Evolutionary conservation across 2,329 filamentous ascomycete species (phyloP).

Genomic region (Fusarium scirpi): DNA sequence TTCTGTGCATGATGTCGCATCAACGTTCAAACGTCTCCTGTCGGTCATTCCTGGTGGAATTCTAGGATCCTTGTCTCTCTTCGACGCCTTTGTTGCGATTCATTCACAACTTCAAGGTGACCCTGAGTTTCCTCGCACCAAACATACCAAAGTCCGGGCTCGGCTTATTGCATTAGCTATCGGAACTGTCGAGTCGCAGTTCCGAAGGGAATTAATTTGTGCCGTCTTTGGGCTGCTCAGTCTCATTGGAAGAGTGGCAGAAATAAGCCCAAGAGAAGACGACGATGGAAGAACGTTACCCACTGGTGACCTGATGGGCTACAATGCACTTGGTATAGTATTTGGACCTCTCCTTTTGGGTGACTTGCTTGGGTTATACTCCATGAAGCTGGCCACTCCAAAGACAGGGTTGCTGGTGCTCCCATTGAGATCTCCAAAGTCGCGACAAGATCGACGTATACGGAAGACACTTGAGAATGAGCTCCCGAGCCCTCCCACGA

Average conservation of each 20-base stretch:
- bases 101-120: constrained; percentile 66
- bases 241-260: constrained; percentile 69
- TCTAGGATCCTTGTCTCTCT: constrained; percentile 70
- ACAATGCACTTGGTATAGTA: constrained; percentile 70
- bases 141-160: constrained; percentile 68
- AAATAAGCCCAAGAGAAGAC: constrained; percentile 65
- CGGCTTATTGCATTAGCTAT: constrained; percentile 75
- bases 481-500: constrained; percentile 43
- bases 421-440: constrained; percentile 58
- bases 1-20: constrained; percentile 73
- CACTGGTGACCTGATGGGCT: constrained; percentile 72
- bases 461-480: constrained; percentile 27
- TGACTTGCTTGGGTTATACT: constrained; percentile 66
- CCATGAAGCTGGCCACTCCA: constrained; percentile 59
- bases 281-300: constrained; percentile 63
- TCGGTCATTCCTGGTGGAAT: constrained; percentile 73
- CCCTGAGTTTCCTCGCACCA: constrained; percentile 64
- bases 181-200: constrained; percentile 68
- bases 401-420: constrained; percentile 57
- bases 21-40: constrained; percentile 74
- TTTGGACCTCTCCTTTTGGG: constrained; percentile 74
- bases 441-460: constrained; percentile 46
- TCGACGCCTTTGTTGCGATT: constrained; percentile 72
- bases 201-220: constrained; percentile 72
- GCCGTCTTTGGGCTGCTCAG: constrained; percentile 75